phyloP scores from a whole-genome alignment of 2,329 filamentous ascomycete species.

The Ophiobolus disseminans region DNA sequence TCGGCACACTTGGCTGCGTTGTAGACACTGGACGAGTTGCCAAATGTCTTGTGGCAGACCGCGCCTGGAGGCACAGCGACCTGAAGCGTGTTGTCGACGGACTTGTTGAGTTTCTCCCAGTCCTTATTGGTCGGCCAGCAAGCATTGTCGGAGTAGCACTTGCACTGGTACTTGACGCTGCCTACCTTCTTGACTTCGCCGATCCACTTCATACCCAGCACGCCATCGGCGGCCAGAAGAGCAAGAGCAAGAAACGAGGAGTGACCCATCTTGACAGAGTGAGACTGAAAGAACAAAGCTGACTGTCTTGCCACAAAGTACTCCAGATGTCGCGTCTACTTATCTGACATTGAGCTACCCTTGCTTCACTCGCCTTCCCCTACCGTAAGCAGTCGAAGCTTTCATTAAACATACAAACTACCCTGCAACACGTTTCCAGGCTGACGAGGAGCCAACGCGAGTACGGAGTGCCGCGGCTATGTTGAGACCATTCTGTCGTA shows the following conservation, averaged over 20 bases:
- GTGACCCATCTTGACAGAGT: slow-evolving; percentile 32
- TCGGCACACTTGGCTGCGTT: slow-evolving; percentile 36
- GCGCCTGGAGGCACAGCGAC: slow-evolving; percentile 40
- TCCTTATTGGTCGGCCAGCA: slow-evolving; percentile 41
- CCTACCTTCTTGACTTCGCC: slow-evolving; percentile 38
- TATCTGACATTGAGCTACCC: slow-evolving; percentile 6
- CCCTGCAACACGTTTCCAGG: slow-evolving; percentile 9
- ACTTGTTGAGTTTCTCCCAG: slow-evolving; percentile 40
- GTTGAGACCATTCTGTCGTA: background rate
- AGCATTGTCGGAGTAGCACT: slow-evolving; percentile 45
- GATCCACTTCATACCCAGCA: slow-evolving; percentile 31
- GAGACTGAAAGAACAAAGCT: slow-evolving; percentile 1
- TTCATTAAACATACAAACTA: slow-evolving; percentile 5
- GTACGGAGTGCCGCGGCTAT: background rate
- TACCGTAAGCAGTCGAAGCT: slow-evolving; percentile 2
- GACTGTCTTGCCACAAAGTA: background rate
- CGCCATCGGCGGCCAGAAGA: slow-evolving; percentile 25
- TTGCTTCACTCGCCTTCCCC: background rate
- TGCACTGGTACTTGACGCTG: slow-evolving; percentile 39
- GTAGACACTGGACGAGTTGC: slow-evolving; percentile 31
- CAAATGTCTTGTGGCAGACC: slow-evolving; percentile 35
- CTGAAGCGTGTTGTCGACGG: slow-evolving; percentile 36
- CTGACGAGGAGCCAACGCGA: slow-evolving; percentile 5
- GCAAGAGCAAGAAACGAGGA: slow-evolving; percentile 26
- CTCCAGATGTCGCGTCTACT: slow-evolving; percentile 6